A percentile compares a stretch with the other conserved stretches of the same genome.
phyloP scores from a whole-genome alignment of 2,329 filamentous ascomycete species.

The Capronia americana region DNA sequence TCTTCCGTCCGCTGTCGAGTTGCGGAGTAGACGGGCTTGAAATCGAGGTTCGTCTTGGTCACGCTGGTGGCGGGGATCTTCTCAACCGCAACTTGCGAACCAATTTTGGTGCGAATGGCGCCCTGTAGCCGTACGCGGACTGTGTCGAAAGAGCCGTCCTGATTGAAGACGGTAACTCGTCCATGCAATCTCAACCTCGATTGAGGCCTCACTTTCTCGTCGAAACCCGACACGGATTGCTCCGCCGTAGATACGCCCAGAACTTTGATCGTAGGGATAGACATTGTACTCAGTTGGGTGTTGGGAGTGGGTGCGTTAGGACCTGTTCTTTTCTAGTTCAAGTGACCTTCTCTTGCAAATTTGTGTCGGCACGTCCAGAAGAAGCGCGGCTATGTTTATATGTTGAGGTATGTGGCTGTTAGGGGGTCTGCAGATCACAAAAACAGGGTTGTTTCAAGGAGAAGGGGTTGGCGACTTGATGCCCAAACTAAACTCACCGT shows the following conservation, averaged over 20 bases:
- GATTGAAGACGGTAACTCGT: constrained; percentile 25
- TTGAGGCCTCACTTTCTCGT: constrained; percentile 19
- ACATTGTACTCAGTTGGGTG: constrained; percentile 15
- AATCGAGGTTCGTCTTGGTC: constrained; percentile 24
- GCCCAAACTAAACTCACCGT: constrained; percentile 24
- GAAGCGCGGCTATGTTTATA: constrained; percentile 12
- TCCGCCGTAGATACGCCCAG: constrained; percentile 25
- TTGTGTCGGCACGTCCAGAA: not conserved
- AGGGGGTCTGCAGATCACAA: constrained; percentile 3
- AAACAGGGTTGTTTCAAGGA: constrained; percentile 28
- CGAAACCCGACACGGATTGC: not conserved
- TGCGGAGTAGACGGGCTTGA: constrained; percentile 32
- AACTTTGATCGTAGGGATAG: constrained; percentile 29
- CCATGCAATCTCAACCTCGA: constrained; percentile 27
- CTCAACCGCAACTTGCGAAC: constrained; percentile 24
- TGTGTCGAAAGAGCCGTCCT: constrained; percentile 31
- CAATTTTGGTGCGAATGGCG: constrained; percentile 29
- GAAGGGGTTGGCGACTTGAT: constrained; percentile 23
- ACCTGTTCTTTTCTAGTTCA: not conserved
- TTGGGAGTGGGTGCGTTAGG: not conserved
- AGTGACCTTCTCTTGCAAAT: not conserved
- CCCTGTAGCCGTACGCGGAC: constrained; percentile 29
- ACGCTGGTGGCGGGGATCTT: constrained; percentile 25
- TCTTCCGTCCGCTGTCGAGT: constrained; percentile 25
- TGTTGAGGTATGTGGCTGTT: constrained; percentile 1